Percentiles rank a stretch among this genome's conserved stretches.
phyloP scores from a whole-genome alignment of 176 grass and related monocot species.

The Oryza rufipogon region DNA sequence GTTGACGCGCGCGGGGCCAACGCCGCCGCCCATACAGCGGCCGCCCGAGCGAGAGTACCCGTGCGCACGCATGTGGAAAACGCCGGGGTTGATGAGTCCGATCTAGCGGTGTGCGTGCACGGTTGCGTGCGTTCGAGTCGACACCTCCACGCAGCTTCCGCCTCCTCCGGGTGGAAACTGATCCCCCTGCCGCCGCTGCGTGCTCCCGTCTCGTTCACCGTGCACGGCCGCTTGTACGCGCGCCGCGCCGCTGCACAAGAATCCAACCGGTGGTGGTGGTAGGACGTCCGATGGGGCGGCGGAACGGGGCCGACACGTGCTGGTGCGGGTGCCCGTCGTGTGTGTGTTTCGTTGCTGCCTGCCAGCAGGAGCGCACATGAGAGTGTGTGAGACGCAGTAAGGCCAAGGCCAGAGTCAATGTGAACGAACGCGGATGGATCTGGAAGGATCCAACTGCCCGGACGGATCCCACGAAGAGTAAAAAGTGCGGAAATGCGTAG shows the following conservation, averaged over 20 bases:
- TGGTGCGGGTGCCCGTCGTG: background rate
- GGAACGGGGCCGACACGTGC: background rate
- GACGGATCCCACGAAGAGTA: no score
- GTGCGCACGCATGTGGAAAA: background rate
- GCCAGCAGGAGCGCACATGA: background rate
- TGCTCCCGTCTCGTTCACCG: background rate
- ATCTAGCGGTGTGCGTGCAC: no score
- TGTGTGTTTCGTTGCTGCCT: background rate
- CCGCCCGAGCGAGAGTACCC: no score
- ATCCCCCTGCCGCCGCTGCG: no score
- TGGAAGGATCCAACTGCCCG: background rate
- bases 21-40: background rate
- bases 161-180: background rate
- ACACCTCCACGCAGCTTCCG: background rate
- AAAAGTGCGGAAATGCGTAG: background rate
- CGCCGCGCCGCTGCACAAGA: background rate
- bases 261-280: background rate
- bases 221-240: no score
- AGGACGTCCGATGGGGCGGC: no score
- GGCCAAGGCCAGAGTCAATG: background rate
- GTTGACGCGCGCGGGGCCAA: background rate
- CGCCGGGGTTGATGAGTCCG: background rate
- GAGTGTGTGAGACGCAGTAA: background rate
- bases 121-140: no score
- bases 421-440: constrained; percentile 4